Evolutionary conservation across 441 rosid species (phyloP).

Genomic region (Capsella rubella): DNA sequence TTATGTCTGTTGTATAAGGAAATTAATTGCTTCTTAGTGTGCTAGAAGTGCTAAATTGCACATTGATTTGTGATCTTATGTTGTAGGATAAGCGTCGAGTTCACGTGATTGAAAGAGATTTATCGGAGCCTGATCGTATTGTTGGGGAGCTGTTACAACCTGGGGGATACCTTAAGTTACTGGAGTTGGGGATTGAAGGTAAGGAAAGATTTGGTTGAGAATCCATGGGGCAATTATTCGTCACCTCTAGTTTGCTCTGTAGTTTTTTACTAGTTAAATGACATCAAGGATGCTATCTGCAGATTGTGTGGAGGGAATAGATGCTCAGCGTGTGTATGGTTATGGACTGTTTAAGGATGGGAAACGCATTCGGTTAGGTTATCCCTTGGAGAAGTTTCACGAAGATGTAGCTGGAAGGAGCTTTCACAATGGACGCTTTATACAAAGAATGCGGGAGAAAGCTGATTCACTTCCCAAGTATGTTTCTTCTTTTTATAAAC

Average conservation of each 20-base stretch:
- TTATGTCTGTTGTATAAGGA: neutral
- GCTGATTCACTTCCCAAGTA: conserved; percentile 81
- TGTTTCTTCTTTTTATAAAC: neutral
- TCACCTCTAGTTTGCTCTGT: neutral
- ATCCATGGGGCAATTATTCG: neutral
- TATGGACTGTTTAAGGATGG: conserved; percentile 89
- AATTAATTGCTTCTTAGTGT: neutral
- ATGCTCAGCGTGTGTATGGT: conserved; percentile 79
- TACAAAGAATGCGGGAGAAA: conserved; percentile 82
- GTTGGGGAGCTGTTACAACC: conserved; percentile 92
- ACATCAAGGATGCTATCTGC: conserved; percentile 31
- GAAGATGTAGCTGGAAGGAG: conserved; percentile 82
- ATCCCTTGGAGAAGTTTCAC: conserved; percentile 81
- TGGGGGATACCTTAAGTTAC: conserved; percentile 84
- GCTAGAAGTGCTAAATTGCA: neutral
- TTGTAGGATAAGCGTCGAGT: conserved; percentile 80
- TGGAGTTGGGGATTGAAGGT: conserved; percentile 90
- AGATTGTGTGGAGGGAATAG: conserved; percentile 87
- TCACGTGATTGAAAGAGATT: conserved; percentile 82
- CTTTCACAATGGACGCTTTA: conserved; percentile 90
- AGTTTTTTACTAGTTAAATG: neutral
- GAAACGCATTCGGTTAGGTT: conserved; percentile 58
- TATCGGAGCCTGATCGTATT: conserved; percentile 82
- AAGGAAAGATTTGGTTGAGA: neutral
- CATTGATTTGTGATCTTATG: conserved; percentile 13